Evolutionary conservation across 2,329 filamentous ascomycete genomes (phyloP), one percentile per base, ranked within the genome.

Genomic region (Xylaria digitata): DNA sequence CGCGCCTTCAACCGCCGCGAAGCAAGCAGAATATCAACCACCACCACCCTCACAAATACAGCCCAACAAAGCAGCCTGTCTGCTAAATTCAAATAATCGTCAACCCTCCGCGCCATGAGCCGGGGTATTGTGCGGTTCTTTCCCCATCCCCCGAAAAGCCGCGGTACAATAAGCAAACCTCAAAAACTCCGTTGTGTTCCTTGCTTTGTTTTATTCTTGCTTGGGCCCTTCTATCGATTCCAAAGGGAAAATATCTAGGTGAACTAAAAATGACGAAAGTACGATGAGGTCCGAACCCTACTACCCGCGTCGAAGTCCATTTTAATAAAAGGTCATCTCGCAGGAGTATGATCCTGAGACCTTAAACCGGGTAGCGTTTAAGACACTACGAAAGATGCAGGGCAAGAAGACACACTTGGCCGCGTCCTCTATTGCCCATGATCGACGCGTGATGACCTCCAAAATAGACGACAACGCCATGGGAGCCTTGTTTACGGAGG

Each of bases 191-290:
- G 15, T 21, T 48, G 50, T 58, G 17, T 42, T 45, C 62, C 54
- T 65, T 26, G 62, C 46, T 30, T 59, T 42, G 48, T 34, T 59
- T 32, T 58, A 53, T 49, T 59, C 59, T 54, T 54, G 46, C 34
- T 49, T 63, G 30, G 43, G 7, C 45, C 42, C 53, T 23, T 65
- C 62, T 65, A 68, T 65, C 53, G 23, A 59, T 60, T 58, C 57
- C 62, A 48, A 23, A 56, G 58, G 52, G n/a, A 40, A 34, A 40
- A 45, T 45, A 53, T 65, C 61, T 64, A 67, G 61, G 48, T 43
- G 57, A 50, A 19, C 46, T 45, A 8, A 56, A 26, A 54, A 61
- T 23, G 37, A 32, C 26, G 19, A 45, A 21, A 57, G 32, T 45
- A 54, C 13, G 3, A 7, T 50, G 2, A 21, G 6, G n/a, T 21